Evolutionary conservation across 116 monocot species (phyloP).

Genomic region (Dioscorea cayenensis): DNA sequence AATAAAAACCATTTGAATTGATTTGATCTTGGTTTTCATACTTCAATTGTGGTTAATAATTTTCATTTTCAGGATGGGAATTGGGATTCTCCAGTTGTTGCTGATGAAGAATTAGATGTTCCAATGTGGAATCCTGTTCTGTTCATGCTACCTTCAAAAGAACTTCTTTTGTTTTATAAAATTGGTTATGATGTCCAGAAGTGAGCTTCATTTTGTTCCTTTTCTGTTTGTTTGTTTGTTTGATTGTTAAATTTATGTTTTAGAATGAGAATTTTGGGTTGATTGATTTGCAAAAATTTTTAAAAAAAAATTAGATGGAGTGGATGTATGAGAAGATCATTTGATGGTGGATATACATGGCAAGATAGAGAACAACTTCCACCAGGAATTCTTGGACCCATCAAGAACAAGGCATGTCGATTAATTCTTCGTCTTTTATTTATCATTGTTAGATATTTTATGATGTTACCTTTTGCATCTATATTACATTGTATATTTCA

Average conservation of each 20-base stretch:
- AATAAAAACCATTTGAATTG: background rate
- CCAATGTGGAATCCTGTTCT: conserved; percentile 98
- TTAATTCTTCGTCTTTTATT: background rate
- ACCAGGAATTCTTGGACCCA: conserved; percentile 87
- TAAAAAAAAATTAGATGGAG: conserved; percentile 60
- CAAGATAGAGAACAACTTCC: conserved; percentile 84
- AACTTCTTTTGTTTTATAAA: conserved; percentile 91
- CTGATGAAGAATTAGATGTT: conserved; percentile 56
- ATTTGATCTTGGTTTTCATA: background rate
- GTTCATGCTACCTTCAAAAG: conserved; percentile 73
- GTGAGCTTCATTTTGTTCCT: conserved; percentile 20
- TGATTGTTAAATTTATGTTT: background rate
- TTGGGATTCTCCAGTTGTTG: conserved; percentile 63
- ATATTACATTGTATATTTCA: no score
- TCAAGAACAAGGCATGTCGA: conserved; percentile 73
- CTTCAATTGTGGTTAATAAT: background rate
- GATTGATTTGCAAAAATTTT: background rate
- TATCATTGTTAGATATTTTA: no score
- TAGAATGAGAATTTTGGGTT: background rate
- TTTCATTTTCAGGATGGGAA: conserved; percentile 48
- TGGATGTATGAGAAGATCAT: conserved; percentile 81
- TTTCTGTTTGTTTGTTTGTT: no score
- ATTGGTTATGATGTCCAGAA: conserved; percentile 87
- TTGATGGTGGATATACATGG: conserved; percentile 76
- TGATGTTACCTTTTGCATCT: no score